Evolutionary conservation across 331 rosid species (phyloP).

Genomic region (Arachis monticola): DNA sequence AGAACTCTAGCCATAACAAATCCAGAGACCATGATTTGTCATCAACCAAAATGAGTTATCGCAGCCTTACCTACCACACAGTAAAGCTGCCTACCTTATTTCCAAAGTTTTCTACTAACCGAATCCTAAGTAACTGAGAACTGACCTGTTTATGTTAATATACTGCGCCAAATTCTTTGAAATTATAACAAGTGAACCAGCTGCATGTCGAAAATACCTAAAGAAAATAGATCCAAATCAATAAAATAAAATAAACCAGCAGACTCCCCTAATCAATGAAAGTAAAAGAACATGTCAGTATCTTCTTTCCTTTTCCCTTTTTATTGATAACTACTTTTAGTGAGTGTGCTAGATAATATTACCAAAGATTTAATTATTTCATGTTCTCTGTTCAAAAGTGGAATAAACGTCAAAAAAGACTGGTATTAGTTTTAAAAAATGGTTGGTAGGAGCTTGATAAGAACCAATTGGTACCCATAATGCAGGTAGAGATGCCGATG

Average conservation of each 20-base stretch:
- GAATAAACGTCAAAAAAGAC: slow-evolving; percentile 13
- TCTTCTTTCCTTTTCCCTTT: neutral
- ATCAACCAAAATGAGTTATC: slow-evolving; percentile 23
- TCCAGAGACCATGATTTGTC: slow-evolving; percentile 7
- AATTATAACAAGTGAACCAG: slow-evolving; percentile 79
- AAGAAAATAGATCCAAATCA: slow-evolving; percentile 25
- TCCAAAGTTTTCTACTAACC: slow-evolving; percentile 11
- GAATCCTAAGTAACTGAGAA: slow-evolving; percentile 29
- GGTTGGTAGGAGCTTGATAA: neutral
- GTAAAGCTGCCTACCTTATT: neutral
- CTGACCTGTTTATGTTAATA: slow-evolving; percentile 91
- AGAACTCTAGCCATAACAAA: neutral
- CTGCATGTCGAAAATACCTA: slow-evolving; percentile 97
- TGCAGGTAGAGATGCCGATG: neutral
- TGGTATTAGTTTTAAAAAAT: neutral
- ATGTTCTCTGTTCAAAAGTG: neutral
- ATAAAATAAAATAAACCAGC: slow-evolving; percentile 36
- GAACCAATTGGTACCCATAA: neutral
- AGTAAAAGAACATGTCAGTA: slow-evolving; percentile 13
- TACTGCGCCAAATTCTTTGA: slow-evolving; percentile 90
- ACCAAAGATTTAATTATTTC: neutral
- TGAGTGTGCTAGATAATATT: neutral
- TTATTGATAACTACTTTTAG: neutral
- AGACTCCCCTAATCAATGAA: neutral
- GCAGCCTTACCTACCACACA: no score